Evolutionary conservation across 2,329 filamentous ascomycete genomes (phyloP), one percentile per base, ranked within the genome.

Genomic region (Botryosphaeria agaves): DNA sequence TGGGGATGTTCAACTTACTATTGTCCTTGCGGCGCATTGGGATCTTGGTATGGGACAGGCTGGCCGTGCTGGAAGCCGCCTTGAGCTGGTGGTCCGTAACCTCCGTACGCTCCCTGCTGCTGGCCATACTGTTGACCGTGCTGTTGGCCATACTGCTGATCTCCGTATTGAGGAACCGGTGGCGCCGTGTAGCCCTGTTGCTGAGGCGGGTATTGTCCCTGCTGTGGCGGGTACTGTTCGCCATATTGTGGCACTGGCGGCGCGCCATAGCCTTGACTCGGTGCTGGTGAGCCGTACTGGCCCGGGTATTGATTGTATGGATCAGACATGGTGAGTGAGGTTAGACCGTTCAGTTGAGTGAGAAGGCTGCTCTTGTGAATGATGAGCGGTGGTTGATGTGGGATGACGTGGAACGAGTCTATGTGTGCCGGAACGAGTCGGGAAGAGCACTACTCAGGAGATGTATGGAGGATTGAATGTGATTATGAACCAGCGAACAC

Each of bases 251-350:
- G 46, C 2, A 41, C 43, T 15, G 42, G 38, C 3, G 42, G 44
- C 14, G 42, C 39, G 11, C 39, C 40, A 28, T 46, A 43, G 29
- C 41, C 39, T 31, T 37, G 34, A 12, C 20, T 23, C 12, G 20
- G 20, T 7, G 20, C 20, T 7, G 20, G 20, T 12, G 20, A 23
- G 20, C 20, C 20, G 20, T 23, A 23, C 44, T 26, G 47, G 36
- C 31, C 46, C 34, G 33, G 42, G 31, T 55, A 40, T 36, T 55
- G 46, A 38, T 62, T 55, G 53, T 67, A 66, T 21, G 61, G 61
- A 34, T 61, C 61, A 11, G 62, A 66, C 64, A 68, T 69, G 34
- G 21, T 49, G 38, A n/a, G n/a, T n/a, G n/a, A n/a, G n/a, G n/a
- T n/a, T n/a, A n/a, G n/a, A n/a, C n/a, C n/a, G n/a, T n/a, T n/a